Evolutionary conservation across 2,329 filamentous ascomycete species (phyloP), one percentile per base, ranked within the genome.

Genomic region (Dissoconium aciculare): DNA sequence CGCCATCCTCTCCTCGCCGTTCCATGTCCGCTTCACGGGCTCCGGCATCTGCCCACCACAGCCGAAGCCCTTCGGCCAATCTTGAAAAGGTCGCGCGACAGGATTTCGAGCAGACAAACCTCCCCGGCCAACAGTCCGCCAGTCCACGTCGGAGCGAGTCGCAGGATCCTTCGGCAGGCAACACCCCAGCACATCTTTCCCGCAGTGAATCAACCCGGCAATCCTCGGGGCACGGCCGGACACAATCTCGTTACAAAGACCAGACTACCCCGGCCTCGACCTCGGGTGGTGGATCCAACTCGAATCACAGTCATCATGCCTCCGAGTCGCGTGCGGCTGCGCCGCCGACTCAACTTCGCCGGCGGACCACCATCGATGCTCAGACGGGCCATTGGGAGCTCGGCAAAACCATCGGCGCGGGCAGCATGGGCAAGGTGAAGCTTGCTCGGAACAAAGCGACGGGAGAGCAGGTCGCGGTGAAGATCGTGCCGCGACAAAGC

Each of bases 351-450:
- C 19, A 62, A 35, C 56, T 65, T 9, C 58, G 64, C 32, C 60
- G 72, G 43, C 60, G 74, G 47, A 94, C 87, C 9, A 87, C 81
- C 24, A 92, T 98, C 52, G 81, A 80, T 30, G 84, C 85, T 3
- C 75, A 79, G 27, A 84, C 85, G 9, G 89, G 89, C 35, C 83
- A 85, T 63, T 98, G 87, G 84, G 74, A 84, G 33, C 65, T 98
- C 31, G 87, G 87, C 36, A 95, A 95, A 65, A 95, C 89, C 3
- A 89, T 98, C 48, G 89, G 89, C 37, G 84, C 85, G 31, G 89
- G 89, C 30, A 95, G 87, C 56, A 98, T 98, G 89, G 89, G 89
- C 42, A 95, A 95, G 57, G 89, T 98, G 40, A 95, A 95, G 62
- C 65, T 98, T 43, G 89, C 89, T 14, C 81, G 81, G 47, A 91